Evolutionary conservation across 306 rosid species (phyloP).

Genomic region (Glycine soja): DNA sequence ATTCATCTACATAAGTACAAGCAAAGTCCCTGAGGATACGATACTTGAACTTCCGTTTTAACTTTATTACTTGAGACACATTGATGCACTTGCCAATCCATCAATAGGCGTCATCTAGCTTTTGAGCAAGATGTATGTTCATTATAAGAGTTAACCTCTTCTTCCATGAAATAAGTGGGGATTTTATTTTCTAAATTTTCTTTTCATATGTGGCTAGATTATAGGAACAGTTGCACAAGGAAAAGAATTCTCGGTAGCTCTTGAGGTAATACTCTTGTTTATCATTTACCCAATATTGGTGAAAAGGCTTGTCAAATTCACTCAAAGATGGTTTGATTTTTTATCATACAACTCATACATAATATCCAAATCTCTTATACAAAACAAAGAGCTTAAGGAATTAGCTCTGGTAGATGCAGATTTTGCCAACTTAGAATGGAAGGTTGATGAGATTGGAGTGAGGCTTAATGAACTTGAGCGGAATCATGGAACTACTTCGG

Average conservation of each 20-base stretch:
- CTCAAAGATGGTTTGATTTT: constrained; percentile 29
- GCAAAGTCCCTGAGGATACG: too few relatives aligned
- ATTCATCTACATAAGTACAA: too few relatives aligned
- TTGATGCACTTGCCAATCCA: too few relatives aligned
- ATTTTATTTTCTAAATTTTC: constrained; percentile 23
- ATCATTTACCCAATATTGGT: constrained; percentile 54
- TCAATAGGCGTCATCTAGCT: constrained; percentile 73
- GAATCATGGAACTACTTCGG: constrained; percentile 42
- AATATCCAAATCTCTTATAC: constrained; percentile 48
- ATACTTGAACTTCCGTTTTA: too few relatives aligned
- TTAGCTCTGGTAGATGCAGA: constrained; percentile 65
- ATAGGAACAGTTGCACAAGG: constrained; percentile 73
- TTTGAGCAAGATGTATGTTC: constrained; percentile 84
- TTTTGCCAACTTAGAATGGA: constrained; percentile 63
- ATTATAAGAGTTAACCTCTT: constrained; percentile 28
- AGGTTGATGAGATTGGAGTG: constrained; percentile 61
- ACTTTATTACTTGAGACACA: too few relatives aligned
- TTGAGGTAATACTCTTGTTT: constrained; percentile 66
- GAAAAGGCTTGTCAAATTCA: constrained; percentile 56
- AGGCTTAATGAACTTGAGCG: constrained; percentile 65
- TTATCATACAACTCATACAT: constrained; percentile 42
- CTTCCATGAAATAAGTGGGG: constrained; percentile 35
- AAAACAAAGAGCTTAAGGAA: constrained; percentile 81
- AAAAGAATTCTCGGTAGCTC: constrained; percentile 66
- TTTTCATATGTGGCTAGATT: constrained; percentile 71